These are phyloP conservation scores for Pseudogymnoascus sp. DNA, from an alignment of 2,329 filamentous ascomycete species.

Conservation along the genomic window DNA sequence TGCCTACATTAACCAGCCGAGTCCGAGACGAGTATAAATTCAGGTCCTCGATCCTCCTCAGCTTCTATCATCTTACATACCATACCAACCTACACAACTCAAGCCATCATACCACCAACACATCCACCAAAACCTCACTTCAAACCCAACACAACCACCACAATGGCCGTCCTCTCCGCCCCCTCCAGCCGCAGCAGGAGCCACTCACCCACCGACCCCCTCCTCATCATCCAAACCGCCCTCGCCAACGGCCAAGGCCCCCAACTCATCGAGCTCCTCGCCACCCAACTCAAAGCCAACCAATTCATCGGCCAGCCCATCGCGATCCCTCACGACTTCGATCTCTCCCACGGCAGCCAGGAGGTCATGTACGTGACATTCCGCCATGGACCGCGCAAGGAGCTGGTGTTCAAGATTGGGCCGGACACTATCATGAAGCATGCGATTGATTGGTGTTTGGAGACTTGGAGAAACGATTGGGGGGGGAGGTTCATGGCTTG, in stretches of 20 bases:
- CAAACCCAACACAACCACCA: background rate
- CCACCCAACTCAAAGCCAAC: background rate
- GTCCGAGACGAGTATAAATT: background rate
- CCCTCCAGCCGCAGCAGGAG: background rate
- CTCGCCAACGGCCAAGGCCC: background rate
- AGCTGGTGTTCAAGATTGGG: background rate
- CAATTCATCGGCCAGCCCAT: background rate
- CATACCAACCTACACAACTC: background rate
- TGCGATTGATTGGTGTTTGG: background rate
- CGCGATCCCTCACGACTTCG: background rate
- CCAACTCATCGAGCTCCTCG: background rate
- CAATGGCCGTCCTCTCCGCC: background rate
- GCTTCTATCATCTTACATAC: background rate
- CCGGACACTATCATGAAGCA: background rate
- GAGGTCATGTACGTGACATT: background rate
- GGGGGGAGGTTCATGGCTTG: background rate
- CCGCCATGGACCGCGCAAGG: background rate
- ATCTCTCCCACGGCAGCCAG: background rate
- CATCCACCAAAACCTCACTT: background rate
- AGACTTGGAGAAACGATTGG: background rate
- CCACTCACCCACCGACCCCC: background rate
- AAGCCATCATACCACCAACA: background rate
- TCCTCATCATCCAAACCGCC: background rate
- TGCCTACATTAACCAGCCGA: background rate
- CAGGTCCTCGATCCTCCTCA: background rate